A percentile compares a stretch with the other conserved stretches of the same genome.
phyloP scores from a whole-genome alignment of 139 green algal genomes.

The Haematococcus sp. region DNA sequence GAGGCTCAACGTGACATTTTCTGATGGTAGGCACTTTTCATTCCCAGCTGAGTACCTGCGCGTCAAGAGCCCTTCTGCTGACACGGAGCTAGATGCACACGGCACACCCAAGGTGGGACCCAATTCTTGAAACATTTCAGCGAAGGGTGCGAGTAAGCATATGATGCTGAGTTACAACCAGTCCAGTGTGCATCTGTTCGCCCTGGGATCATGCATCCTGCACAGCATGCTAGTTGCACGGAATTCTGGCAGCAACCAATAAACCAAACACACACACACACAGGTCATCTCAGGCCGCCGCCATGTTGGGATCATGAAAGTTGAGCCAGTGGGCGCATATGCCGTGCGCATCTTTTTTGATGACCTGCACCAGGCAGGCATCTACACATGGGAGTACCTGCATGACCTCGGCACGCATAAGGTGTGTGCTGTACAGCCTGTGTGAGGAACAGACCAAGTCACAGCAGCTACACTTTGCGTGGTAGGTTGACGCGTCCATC shows the following conservation, averaged over 20 bases:
- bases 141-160: too few species aligned
- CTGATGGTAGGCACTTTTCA: background rate
- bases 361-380: slow-evolving; percentile 52
- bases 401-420: slow-evolving; percentile 39
- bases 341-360: slow-evolving; percentile 60
- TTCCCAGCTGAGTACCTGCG: background rate
- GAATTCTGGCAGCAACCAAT: too few species aligned
- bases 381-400: slow-evolving; percentile 63
- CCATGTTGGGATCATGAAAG: slow-evolving; percentile 56
- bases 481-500: background rate
- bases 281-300: slow-evolving; percentile 54
- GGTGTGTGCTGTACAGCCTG: slow-evolving; percentile 14
- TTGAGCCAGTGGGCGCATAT: slow-evolving; percentile 67
- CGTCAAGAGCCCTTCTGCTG: too few species aligned
- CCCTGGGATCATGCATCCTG: too few species aligned
- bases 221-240: too few species aligned
- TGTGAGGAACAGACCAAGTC: background rate
- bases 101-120: too few species aligned
- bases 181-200: too few species aligned
- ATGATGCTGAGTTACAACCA: too few species aligned
- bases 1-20: background rate
- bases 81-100: too few species aligned
- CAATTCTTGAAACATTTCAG: too few species aligned
- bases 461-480: background rate
- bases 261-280: too few species aligned